phyloP scores from a whole-genome alignment of 148 eudicot genomes.

The Chenopodium berlandieri region DNA sequence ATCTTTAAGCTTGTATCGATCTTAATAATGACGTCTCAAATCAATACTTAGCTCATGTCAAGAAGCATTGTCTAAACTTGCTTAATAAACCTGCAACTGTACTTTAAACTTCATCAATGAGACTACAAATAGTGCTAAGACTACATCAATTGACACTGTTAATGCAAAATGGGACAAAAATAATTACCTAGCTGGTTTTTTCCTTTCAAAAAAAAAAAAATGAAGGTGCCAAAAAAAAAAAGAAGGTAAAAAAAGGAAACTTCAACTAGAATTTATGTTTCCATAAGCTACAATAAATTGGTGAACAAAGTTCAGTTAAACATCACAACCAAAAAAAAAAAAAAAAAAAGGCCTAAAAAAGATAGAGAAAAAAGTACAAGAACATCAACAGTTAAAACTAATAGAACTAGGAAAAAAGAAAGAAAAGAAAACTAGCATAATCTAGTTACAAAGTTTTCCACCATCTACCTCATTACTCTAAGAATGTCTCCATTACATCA shows the following conservation, averaged over 20 bases:
- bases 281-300: conserved; percentile 25
- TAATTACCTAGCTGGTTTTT: not conserved
- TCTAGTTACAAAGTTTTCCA: conserved; percentile 35
- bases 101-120: not conserved
- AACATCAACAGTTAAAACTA: conserved; percentile 17
- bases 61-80: not conserved
- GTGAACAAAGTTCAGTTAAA: conserved; percentile 20
- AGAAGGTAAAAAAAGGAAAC: conserved; percentile 7
- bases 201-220: not conserved
- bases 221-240: not conserved
- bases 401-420: conserved; percentile 13
- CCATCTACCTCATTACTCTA: conserved; percentile 36
- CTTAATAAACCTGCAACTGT: not conserved
- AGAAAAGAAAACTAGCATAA: conserved; percentile 29
- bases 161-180: conserved; percentile 1
- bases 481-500: conserved; percentile 91
- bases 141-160: not conserved
- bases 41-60: not conserved
- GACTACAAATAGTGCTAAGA: not conserved
- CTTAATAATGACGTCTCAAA: not conserved
- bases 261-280: conserved; percentile 23
- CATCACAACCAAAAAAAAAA: conserved; percentile 1
- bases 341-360: conserved; percentile 6
- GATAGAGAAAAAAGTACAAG: conserved; percentile 14
- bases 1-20: not conserved